Evolutionary conservation across 495 filamentous ascomycete species (phyloP).

Genomic region (Copromyces sp.): DNA sequence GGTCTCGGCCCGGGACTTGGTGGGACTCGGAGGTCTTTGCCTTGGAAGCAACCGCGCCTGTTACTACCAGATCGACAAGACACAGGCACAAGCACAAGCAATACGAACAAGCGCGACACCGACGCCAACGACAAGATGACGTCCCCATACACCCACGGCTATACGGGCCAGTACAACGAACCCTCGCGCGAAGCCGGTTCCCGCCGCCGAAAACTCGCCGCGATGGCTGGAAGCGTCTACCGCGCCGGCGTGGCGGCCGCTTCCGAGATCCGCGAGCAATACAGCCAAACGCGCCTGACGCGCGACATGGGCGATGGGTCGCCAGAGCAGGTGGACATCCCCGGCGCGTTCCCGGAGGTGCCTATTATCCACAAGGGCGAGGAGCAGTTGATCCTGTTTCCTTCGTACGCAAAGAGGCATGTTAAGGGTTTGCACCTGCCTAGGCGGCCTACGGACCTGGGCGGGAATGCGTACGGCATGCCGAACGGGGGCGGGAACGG

Average conservation of each 20-base stretch:
- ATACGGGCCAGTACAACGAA: constrained; percentile 10
- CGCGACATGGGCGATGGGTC: constrained; percentile 18
- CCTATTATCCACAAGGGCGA: constrained; percentile 66
- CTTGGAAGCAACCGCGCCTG: neutral
- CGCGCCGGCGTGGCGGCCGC: constrained; percentile 75
- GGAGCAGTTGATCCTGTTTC: constrained; percentile 91
- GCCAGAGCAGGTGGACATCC: constrained; percentile 49
- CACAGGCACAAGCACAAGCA: neutral
- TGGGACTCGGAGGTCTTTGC: neutral
- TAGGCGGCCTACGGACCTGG: neutral
- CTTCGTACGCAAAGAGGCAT: constrained; percentile 74
- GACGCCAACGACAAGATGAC: constrained; percentile 13
- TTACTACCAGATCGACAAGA: neutral
- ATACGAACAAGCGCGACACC: neutral
- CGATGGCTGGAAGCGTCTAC: constrained; percentile 37
- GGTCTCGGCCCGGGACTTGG: neutral
- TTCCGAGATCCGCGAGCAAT: constrained; percentile 82
- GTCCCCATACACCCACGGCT: constrained; percentile 20
- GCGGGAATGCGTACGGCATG: neutral
- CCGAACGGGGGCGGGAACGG: constrained; percentile 1
- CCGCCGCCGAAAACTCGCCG: constrained; percentile 66
- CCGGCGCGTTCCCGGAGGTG: constrained; percentile 71
- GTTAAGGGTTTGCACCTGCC: constrained; percentile 25
- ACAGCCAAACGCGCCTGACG: constrained; percentile 58
- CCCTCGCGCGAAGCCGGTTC: constrained; percentile 51